Base-by-base conservation (phyloP, 768 basidiomycete species). In the Suillus fuscotomentosus region DNA sequence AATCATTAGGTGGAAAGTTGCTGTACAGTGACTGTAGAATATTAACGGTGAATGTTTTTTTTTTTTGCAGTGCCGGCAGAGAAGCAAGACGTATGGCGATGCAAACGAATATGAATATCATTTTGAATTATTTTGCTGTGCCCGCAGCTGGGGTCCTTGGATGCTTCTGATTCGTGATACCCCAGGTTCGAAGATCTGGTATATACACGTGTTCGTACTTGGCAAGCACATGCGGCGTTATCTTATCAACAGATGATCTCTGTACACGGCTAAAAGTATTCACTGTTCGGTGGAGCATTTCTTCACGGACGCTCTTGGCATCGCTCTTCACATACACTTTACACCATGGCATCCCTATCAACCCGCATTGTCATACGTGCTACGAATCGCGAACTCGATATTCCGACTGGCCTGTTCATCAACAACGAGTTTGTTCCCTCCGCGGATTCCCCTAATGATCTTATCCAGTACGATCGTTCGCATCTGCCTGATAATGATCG, bases 401-500 rank as follows among this genome's bases (percentile, higher is more conserved):
- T 95, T 43, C 88, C 89, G 11, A 93, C 91, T 8, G 94, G 94
- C 20, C 82, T 97, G 31, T 98, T 93, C 80, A 95, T 98, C 78
- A 88, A 95, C 81, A 94, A 93, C 73, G 84, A 94, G 72, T 96
- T 94, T 70, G 89, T 92, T 36, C 75, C 86, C n/a, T 92, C 91
- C 7, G 81, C 83, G 31, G 89, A 92, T 70, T 89, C 87, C 39
- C 39, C 57, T 20, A 71, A 79, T 15, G 89, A 90, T 63, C 74
- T 81, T 51, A 86, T 94, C 72, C 73, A 84, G 91, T 92, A 69
- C 68, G 86, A 75, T 48, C 59, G 0, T 43, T 55, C 24, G 47
- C 61, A 15, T 59, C 55, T 34, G 54, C 62, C 45, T 60, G 68
- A 73, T 71, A 70, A 69, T 73, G 67, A 64, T 67, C 34, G 36